Evolutionary conservation across 768 basidiomycete species (phyloP), one percentile per base, ranked within the genome.

Genomic region (Mycena galopus): DNA sequence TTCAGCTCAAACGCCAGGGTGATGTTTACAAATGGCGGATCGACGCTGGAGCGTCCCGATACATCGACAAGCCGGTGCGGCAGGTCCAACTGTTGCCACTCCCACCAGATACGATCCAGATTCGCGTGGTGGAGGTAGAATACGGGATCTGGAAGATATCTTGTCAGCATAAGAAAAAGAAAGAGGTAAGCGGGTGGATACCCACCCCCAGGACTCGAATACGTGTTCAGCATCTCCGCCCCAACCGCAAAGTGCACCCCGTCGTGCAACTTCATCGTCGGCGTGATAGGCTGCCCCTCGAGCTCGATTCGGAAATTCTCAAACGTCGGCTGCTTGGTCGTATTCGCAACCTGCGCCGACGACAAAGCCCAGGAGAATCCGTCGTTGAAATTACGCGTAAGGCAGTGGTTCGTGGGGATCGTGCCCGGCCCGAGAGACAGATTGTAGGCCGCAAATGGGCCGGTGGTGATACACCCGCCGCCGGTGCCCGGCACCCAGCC

Each of bases 401-500:
- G 77, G 64, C 80, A 81, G 57, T 83, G 81, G 2, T 77, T 74
- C 10, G 81, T 83, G 0, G 73, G 67, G 11, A 77, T 71, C 6
- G 79, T 80, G 12, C 84, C 83, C 0, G 84, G 82, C 6, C 84
- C 84, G 6, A 83, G 75, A 12, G 77, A 73, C 30, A 84, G 79
- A 27, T 67, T 79, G 65, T 82, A 81, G 8, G 79, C 76, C 8
- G 79, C 77, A 56, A 85, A 85, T 3, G 81, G 82, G 0, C 84
- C 84, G 37, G 77, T 78, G 11, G 71, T 72, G 0, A 84, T 72
- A 39, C 79, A 80, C 12, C 79, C 78, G 16, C 73, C 73, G 19
- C 73, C 65, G 21, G 57, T 33, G 33, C 58, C 69, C 62, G 51
- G 51, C n/a, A 70, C 44, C 59, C 59, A 62, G 50, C 65, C 59